phyloP scores from a whole-genome alignment of 1,284 basidiomycete genomes.

The Caloboletus firmus region DNA sequence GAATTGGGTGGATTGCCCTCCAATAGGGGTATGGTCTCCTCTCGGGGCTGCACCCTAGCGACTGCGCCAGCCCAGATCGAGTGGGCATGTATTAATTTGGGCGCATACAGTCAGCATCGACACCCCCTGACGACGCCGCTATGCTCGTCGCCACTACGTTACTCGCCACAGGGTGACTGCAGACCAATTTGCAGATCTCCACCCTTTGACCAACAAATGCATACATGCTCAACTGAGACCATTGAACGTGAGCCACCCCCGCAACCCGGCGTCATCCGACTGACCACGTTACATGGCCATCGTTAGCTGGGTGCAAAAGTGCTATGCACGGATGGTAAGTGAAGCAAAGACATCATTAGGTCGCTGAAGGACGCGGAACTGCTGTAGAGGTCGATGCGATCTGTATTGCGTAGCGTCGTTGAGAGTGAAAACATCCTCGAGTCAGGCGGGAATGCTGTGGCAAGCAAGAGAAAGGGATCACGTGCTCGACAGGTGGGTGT shows the following conservation, averaged over 20 bases:
- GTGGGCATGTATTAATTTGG: not conserved
- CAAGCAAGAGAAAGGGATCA: not conserved
- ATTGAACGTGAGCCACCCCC: not conserved
- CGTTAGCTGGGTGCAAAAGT: conserved; percentile 8
- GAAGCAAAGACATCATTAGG: not conserved
- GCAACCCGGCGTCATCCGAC: not conserved
- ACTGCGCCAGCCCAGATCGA: not conserved
- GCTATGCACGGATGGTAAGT: conserved; percentile 15
- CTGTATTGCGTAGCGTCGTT: not conserved
- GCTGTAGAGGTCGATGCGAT: not conserved
- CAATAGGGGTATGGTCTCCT: too few species aligned
- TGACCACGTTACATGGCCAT: not conserved
- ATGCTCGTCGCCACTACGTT: not conserved
- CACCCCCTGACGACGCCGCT: not conserved
- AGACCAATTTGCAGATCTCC: not conserved
- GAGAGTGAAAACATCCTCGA: not conserved
- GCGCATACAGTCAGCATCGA: conserved; percentile 6
- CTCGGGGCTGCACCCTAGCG: not conserved
- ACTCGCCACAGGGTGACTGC: not conserved
- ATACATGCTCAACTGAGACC: not conserved
- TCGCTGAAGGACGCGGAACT: too few species aligned
- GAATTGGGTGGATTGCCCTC: not conserved
- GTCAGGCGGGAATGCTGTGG: too few species aligned
- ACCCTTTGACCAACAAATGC: not conserved
- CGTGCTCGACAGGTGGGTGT: not conserved